phyloP scores from a whole-genome alignment of 2,329 filamentous ascomycete genomes.

The Neonectria punicea region DNA sequence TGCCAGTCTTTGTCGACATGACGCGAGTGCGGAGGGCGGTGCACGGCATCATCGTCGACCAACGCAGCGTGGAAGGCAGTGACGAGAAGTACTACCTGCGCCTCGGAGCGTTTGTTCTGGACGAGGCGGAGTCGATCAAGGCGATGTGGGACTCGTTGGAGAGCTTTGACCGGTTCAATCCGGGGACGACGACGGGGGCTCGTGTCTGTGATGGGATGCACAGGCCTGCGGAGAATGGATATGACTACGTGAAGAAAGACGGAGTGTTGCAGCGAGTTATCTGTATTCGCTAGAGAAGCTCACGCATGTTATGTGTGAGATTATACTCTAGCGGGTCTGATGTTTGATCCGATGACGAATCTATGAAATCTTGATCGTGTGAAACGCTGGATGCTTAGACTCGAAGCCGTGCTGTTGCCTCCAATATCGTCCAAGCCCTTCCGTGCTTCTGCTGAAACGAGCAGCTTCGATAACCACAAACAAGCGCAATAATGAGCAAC shows the following conservation, averaged over 20 bases:
- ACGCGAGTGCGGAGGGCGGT: background rate
- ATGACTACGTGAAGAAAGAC: background rate
- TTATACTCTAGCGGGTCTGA: background rate
- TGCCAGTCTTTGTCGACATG: slow-evolving; percentile 20
- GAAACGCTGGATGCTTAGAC: background rate
- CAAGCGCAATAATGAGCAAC: background rate
- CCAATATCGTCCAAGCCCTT: background rate
- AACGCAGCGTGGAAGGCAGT: background rate
- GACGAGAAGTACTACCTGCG: background rate
- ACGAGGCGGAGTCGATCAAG: background rate
- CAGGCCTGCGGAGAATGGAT: background rate
- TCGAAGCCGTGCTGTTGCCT: background rate
- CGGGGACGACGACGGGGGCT: background rate
- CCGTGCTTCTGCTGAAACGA: too few species aligned
- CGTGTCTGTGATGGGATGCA: background rate
- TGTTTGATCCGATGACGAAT: background rate
- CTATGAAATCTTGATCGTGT: background rate
- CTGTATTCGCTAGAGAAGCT: background rate
- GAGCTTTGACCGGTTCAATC: background rate
- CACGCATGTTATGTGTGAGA: background rate
- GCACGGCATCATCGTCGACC: slow-evolving; percentile 13
- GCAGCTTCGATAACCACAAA: background rate
- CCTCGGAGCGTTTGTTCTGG: slow-evolving; percentile 14
- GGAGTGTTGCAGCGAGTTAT: slow-evolving; percentile 14
- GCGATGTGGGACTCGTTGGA: slow-evolving; percentile 7